Evolutionary conservation across 768 basidiomycete genomes (phyloP).

Genomic region (Leccinellum rugosiceps): DNA sequence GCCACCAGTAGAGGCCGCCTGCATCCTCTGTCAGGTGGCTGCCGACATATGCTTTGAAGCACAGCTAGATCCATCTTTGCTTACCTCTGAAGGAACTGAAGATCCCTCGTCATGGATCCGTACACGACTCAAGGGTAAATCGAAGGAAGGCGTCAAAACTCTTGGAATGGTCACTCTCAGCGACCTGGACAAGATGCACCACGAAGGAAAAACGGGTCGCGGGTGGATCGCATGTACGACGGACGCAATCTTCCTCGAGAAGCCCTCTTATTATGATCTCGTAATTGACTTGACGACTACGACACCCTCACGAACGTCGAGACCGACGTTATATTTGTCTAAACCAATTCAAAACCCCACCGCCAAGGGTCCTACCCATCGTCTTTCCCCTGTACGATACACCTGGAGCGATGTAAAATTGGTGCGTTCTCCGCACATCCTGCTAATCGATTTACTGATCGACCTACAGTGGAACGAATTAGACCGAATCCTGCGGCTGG

Average conservation of each 20-base stretch:
- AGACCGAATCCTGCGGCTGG: constrained; percentile 62
- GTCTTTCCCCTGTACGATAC: constrained; percentile 63
- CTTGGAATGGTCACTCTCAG: constrained; percentile 79
- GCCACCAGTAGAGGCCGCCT: constrained; percentile 78
- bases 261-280: constrained; percentile 74
- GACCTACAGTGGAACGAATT: constrained; percentile 68
- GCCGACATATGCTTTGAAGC: constrained; percentile 65
- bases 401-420: constrained; percentile 83
- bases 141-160: constrained; percentile 55
- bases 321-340: constrained; percentile 66
- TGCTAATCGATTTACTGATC: neutral
- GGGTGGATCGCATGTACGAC: constrained; percentile 91
- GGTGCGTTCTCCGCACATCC: constrained; percentile 35
- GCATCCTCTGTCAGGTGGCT: constrained; percentile 57
- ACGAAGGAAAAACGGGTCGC: constrained; percentile 53
- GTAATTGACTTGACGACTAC: constrained; percentile 76
- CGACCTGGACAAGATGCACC: constrained; percentile 61
- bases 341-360: constrained; percentile 40
- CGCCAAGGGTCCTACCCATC: constrained; percentile 44
- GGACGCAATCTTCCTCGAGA: constrained; percentile 81
- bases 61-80: constrained; percentile 27
- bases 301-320: constrained; percentile 54
- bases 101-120: constrained; percentile 30
- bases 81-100: constrained; percentile 20
- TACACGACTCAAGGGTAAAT: constrained; percentile 37